Conservation (phyloP, 306 rosid species). For the Corylus heterophylla region DNA sequence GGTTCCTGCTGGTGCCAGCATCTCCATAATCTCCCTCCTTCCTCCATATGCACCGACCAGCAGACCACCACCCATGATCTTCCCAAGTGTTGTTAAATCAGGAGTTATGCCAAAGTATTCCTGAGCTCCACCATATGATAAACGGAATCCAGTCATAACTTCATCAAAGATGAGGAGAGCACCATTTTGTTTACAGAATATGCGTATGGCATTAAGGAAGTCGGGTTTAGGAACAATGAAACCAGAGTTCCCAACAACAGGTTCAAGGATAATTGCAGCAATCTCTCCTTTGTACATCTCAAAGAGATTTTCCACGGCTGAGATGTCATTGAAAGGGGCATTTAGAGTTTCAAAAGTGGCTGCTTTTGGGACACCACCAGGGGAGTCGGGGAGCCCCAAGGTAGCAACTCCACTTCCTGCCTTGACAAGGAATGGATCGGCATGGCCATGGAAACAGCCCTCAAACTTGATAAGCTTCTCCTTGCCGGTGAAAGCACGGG, state of each 20-base stretch:
- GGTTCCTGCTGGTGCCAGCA: slow-evolving; percentile 96
- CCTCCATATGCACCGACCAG: slow-evolving; percentile 98
- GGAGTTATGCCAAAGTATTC: slow-evolving; percentile 88
- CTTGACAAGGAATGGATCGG: slow-evolving; percentile 93
- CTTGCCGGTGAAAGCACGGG: slow-evolving; percentile 78
- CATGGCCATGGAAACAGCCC: slow-evolving; percentile 98
- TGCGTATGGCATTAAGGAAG: slow-evolving; percentile 63
- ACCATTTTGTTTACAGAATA: slow-evolving; percentile 62
- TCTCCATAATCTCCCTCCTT: slow-evolving; percentile 86
- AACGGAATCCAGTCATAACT: slow-evolving; percentile 96
- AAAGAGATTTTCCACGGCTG: slow-evolving; percentile 73
- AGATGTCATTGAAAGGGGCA: slow-evolving; percentile 69
- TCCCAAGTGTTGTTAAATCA: slow-evolving; percentile 80
- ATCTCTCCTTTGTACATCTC: slow-evolving; percentile 67
- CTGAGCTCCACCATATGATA: slow-evolving; percentile 94
- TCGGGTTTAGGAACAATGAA: slow-evolving; percentile 71
- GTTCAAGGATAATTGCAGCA: slow-evolving; percentile 80
- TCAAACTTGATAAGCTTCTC: slow-evolving; percentile 85
- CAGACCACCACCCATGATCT: slow-evolving; percentile 95
- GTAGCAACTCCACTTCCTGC: slow-evolving; percentile 98
- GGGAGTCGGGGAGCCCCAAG: slow-evolving; percentile 94
- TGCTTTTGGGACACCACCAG: slow-evolving; percentile 91
- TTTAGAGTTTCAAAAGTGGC: slow-evolving; percentile 85
- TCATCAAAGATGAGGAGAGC: slow-evolving; percentile 87
- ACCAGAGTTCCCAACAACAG: slow-evolving; percentile 94